phyloP scores from a whole-genome alignment of 2,329 filamentous ascomycete species.

The Scortechinia acanthostroma region DNA sequence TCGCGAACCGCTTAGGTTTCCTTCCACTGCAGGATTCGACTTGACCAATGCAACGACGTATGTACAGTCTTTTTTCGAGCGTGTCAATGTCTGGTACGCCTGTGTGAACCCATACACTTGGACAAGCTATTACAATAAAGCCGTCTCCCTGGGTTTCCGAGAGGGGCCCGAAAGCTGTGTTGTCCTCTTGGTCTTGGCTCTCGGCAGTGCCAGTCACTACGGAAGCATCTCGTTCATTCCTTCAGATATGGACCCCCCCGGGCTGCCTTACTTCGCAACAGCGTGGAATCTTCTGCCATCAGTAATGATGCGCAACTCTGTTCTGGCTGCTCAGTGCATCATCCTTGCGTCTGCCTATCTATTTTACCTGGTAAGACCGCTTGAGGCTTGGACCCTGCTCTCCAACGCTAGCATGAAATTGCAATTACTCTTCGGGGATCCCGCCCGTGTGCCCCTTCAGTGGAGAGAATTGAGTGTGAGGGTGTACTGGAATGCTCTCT shows the following conservation, averaged over 20 bases:
- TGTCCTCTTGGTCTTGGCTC: slow-evolving; percentile 69
- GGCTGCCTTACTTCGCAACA: slow-evolving; percentile 72
- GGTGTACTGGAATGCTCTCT: slow-evolving; percentile 77
- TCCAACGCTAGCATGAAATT: slow-evolving; percentile 77
- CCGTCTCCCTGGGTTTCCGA: slow-evolving; percentile 68
- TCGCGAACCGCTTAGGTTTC: slow-evolving; percentile 64
- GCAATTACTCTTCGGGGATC: slow-evolving; percentile 70
- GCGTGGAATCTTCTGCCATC: slow-evolving; percentile 73
- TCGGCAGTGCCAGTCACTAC: slow-evolving; percentile 69
- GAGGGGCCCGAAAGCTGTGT: slow-evolving; percentile 78
- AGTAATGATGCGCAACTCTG: slow-evolving; percentile 74
- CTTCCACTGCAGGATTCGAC: slow-evolving; percentile 61
- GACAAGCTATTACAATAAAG: slow-evolving; percentile 68
- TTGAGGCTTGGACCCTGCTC: slow-evolving; percentile 77
- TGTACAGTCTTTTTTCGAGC: slow-evolving; percentile 72
- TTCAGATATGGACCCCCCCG: slow-evolving; percentile 64
- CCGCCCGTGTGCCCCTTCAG: slow-evolving; percentile 57
- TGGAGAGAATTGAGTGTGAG: slow-evolving; percentile 70
- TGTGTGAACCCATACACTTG: slow-evolving; percentile 79
- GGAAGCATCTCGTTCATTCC: slow-evolving; percentile 71
- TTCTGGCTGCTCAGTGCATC: slow-evolving; percentile 73
- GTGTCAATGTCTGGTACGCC: slow-evolving; percentile 79
- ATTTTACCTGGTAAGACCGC: slow-evolving; percentile 73
- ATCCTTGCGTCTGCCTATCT: slow-evolving; percentile 75
- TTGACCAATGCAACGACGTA: slow-evolving; percentile 69